These are phyloP conservation scores for Hypoxylon rickii DNA, from an alignment of 495 filamentous ascomycete species.

Conservation along the genomic window DNA sequence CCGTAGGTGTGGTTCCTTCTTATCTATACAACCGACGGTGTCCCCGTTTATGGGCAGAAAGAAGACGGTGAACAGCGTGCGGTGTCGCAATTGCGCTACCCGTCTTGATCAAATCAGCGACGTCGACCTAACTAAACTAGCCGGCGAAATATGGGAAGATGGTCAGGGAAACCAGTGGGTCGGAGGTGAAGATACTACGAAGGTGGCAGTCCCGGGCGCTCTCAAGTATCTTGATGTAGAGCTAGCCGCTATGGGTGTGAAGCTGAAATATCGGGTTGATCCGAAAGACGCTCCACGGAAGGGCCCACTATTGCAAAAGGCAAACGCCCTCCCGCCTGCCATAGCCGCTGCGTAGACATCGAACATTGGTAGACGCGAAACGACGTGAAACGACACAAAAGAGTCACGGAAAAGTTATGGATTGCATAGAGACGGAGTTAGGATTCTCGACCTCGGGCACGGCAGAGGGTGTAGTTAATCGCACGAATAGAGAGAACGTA, in stretches of 20 bases:
- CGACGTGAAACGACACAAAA: no score
- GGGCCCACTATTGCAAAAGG: slow-evolving; percentile 43
- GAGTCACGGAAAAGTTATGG: background rate
- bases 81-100: slow-evolving; percentile 83
- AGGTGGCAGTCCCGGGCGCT: slow-evolving; percentile 91
- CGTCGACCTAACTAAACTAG: slow-evolving; percentile 59
- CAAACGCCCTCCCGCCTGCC: slow-evolving; percentile 25
- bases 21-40: slow-evolving; percentile 79
- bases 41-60: slow-evolving; percentile 67
- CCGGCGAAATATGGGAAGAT: slow-evolving; percentile 88
- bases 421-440: slow-evolving; percentile 30
- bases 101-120: slow-evolving; percentile 59
- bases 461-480: slow-evolving; percentile 11
- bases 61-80: slow-evolving; percentile 59
- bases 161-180: slow-evolving; percentile 77
- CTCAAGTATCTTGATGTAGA: slow-evolving; percentile 94
- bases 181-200: slow-evolving; percentile 86
- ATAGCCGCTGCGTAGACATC: slow-evolving; percentile 15
- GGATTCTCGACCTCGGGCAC: slow-evolving; percentile 14
- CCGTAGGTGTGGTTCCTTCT: slow-evolving; percentile 81
- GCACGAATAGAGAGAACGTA: slow-evolving; percentile 13
- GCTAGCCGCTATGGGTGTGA: slow-evolving; percentile 88
- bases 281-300: slow-evolving; percentile 54
- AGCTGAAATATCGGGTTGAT: slow-evolving; percentile 84
- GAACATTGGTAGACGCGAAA: background rate